These are phyloP conservation scores for Clitopilus hobsonii DNA, from an alignment of 768 basidiomycete genomes.

Conservation along the genomic window DNA sequence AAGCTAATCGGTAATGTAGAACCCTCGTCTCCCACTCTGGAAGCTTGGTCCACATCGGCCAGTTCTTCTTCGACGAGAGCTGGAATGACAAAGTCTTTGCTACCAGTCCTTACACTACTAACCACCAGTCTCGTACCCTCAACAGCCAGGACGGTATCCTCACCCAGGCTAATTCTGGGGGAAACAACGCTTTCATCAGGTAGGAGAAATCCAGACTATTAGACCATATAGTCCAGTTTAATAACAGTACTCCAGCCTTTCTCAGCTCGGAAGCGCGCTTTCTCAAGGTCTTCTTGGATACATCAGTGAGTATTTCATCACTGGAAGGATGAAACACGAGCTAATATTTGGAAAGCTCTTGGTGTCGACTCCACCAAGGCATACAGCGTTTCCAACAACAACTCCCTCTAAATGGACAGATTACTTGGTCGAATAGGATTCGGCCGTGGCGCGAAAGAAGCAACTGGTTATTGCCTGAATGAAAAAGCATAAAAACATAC, in stretches of 20 bases:
- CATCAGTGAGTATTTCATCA: neutral
- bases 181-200: slow-evolving; percentile 23
- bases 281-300: neutral
- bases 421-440: too few relatives aligned
- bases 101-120: slow-evolving; percentile 20
- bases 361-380: neutral
- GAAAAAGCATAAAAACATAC: too few relatives aligned
- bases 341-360: neutral
- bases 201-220: neutral
- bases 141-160: slow-evolving; percentile 28
- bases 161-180: slow-evolving; percentile 12
- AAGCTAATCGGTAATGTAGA: slow-evolving; percentile 22
- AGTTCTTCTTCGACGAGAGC: slow-evolving; percentile 30
- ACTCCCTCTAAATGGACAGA: neutral
- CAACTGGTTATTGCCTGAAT: too few relatives aligned
- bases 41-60: slow-evolving; percentile 26
- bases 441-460: too few relatives aligned
- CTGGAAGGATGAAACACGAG: neutral
- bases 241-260: neutral
- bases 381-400: neutral
- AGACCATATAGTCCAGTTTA: neutral
- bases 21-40: slow-evolving; percentile 23
- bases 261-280: neutral
- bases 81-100: slow-evolving; percentile 23
- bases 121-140: slow-evolving; percentile 18